phyloP scores from a whole-genome alignment of 768 basidiomycete genomes.

The Phylloporus arenicola region DNA sequence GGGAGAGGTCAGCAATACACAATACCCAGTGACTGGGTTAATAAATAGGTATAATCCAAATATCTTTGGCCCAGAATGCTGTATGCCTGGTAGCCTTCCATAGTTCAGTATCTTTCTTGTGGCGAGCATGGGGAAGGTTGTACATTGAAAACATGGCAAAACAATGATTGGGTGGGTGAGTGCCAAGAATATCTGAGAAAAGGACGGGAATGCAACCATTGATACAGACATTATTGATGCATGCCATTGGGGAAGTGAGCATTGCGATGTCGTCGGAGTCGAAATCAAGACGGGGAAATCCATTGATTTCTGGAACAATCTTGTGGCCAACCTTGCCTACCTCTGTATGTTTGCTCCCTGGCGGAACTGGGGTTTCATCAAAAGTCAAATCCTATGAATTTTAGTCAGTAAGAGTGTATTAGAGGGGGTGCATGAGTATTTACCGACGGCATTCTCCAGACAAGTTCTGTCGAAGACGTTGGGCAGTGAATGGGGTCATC shows the following conservation, averaged over 20 bases:
- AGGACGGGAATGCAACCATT: constrained; percentile 15
- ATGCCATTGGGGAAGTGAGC: constrained; percentile 1
- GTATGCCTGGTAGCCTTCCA: neutral
- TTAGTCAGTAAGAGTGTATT: too few relatives aligned
- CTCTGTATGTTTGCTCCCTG: neutral
- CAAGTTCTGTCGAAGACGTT: too few relatives aligned
- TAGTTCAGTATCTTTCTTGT: constrained; percentile 20
- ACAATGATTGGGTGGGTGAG: neutral
- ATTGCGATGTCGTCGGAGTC: constrained; percentile 1
- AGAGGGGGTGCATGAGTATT: too few relatives aligned
- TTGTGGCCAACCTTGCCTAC: neutral
- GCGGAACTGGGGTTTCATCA: too few relatives aligned
- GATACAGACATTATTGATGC: constrained; percentile 13
- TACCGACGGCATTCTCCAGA: too few relatives aligned
- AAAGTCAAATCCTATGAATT: too few relatives aligned
- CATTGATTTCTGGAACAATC: too few relatives aligned
- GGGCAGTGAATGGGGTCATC: too few relatives aligned
- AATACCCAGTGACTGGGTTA: constrained; percentile 33
- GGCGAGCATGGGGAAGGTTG: constrained; percentile 2
- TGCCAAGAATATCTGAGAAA: neutral
- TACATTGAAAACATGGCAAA: constrained; percentile 4
- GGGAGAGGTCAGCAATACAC: constrained; percentile 9
- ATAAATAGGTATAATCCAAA: constrained; percentile 39
- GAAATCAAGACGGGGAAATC: too few relatives aligned
- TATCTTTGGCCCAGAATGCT: constrained; percentile 23